Percentiles rank a stretch among this genome's conserved stretches.
phyloP scores from a whole-genome alignment of 306 rosid species.

The Prunus dulcis region DNA sequence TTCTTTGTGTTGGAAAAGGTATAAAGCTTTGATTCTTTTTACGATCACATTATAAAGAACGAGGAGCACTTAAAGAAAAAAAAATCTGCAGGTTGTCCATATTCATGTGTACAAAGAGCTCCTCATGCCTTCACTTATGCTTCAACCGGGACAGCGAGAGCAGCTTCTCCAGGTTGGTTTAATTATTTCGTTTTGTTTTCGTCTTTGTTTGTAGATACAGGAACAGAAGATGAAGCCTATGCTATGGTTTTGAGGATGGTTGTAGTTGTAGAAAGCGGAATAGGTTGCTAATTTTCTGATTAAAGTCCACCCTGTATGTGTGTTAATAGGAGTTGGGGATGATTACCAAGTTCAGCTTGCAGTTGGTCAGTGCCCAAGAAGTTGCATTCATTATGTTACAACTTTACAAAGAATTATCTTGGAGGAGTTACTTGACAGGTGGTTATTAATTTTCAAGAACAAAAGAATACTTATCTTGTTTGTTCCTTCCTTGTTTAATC shows the following conservation, averaged over 20 bases:
- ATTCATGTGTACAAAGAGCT: slow-evolving; percentile 75
- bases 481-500: neutral
- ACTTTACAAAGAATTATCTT: slow-evolving; percentile 82
- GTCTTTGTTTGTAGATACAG: neutral
- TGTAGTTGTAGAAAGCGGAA: too few relatives aligned
- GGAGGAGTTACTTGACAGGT: slow-evolving; percentile 90
- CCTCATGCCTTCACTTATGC: slow-evolving; percentile 74
- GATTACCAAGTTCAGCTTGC: slow-evolving; percentile 83
- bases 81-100: slow-evolving; percentile 64
- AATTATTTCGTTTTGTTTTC: neutral
- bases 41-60: neutral
- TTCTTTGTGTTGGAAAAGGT: slow-evolving; percentile 84
- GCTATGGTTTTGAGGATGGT: too few relatives aligned
- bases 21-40: neutral
- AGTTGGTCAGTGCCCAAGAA: slow-evolving; percentile 91
- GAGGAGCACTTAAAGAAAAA: neutral
- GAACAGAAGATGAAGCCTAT: neutral
- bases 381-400: slow-evolving; percentile 85
- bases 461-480: too few relatives aligned
- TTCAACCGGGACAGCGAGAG: slow-evolving; percentile 78
- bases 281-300: neutral
- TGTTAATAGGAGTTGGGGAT: slow-evolving; percentile 54
- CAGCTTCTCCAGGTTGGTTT: slow-evolving; percentile 71
- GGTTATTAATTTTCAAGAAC: neutral
- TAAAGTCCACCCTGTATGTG: neutral